Evolutionary conservation across 1,284 basidiomycete genomes (phyloP), one percentile per base, ranked within the genome.

Genomic region (Trametes sp.): DNA sequence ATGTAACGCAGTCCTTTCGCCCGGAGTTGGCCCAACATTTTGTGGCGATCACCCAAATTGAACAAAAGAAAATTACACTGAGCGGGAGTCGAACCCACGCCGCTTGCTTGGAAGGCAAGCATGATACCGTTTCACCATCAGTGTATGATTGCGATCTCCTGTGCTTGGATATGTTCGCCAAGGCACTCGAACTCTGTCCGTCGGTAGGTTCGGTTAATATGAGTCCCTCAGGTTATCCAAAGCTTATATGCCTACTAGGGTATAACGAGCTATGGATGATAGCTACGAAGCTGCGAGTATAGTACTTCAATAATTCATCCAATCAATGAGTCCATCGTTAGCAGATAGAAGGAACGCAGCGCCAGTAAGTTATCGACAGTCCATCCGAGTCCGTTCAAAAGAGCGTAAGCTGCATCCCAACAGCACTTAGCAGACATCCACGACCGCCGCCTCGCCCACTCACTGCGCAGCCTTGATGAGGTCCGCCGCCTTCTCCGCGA

Each of bases 401-500:
- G 38, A 41, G 38, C 38, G 38, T 41, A 19, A n/a, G 16, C 38
- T 19, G 38, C 38, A 41, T 41, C 38, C 13, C 38, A 19, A 19
- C 38, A 41, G 38, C 38, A 41, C n/a, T 6, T 6, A 41, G 38
- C 38, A n/a, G n/a, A 19, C 14, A 19, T 2, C 13, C 7, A 19
- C 19, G 38, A 7, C 38, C 38, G n/a, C 7, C 16, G 38, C 16
- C 14, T 19, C 14, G 16, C 16, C 13, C 3, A 14, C 2, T 58
- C 46, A 64, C 44, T 63, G 66, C 11, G 52, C 61, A 8, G 65
- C 66, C 63, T 68, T 72, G 67, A 65, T 65, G 23, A 76, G 64
- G 29, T 71, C 74, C 50, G 74, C 75, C 71, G 70, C 74, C 67
- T 72, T 73, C 67, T 73, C 72, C 26, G 73, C 73, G 23, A 74